Evolutionary conservation across 345 rosid species (phyloP), one percentile per base, ranked within the genome.

Genomic region (Rhodomyrtus tomentosa): DNA sequence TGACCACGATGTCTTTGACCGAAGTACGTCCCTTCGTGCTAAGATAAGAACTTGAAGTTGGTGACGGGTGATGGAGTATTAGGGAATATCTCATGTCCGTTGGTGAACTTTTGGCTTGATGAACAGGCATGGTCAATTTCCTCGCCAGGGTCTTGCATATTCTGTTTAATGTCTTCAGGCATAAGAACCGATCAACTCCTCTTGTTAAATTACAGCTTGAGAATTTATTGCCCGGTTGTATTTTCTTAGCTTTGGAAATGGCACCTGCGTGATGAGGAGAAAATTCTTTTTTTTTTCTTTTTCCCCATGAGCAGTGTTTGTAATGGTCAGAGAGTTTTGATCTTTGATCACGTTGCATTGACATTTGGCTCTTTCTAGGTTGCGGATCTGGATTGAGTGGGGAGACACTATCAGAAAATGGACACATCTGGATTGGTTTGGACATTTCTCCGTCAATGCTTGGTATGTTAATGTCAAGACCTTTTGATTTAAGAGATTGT

Each of bases 351-450:
- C 50, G 36, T 50, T n/a, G 82, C 51, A 13, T 81, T 45, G 72
- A 53, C 50, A 40, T 54, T 29, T 50, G 51, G 18, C 62, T 22
- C 38, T 84, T 86, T 88, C 29, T 50, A 95, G 99, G 99, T 22
- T 97, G 99, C 48, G 98, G 99, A 86, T 97, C 99, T 51, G 98
- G 99, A 45, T 91, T 97, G 59, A 95, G 98, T 86, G 98, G 99
- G 68, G 98, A 95, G 93, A 93, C 98, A 27, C 82, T 97, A 50
- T 91, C 98, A 74, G 99, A 95, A 83, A 86, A 87, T 59, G 95
- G 98, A 79, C 98, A 95, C 83, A 93, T 91, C 1, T 97, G 99
- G 99, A 88, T 97, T 86, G 99, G 99, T 87, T 86, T 96, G 50
- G 98, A 96, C 88, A 93, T 96, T 84, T 96, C 99, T 15, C 88